Conservation (phyloP, 1,139 yeast species). For the Geotrichum candidum region DNA sequence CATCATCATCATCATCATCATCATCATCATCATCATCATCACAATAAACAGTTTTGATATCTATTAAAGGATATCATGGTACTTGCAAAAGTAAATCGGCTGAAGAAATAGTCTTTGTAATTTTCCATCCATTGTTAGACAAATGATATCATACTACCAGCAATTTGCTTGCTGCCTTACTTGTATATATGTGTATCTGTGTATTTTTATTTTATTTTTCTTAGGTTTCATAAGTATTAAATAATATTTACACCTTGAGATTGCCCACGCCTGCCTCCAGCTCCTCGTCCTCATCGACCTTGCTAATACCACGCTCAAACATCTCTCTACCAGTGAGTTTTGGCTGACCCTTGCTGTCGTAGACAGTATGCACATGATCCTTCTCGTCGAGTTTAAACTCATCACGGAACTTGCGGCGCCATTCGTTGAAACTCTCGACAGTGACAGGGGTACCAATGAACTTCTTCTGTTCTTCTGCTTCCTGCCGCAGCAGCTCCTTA, state of each 20-base stretch:
- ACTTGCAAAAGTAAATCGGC: too few relatives aligned
- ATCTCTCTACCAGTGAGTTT: conserved; percentile 82
- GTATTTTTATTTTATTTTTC: too few relatives aligned
- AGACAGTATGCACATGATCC: conserved; percentile 45
- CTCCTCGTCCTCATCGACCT: conserved; percentile 48
- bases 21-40: too few relatives aligned
- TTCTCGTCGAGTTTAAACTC: conserved; percentile 47
- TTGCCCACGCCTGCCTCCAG: conserved; percentile 19
- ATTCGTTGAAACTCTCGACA: conserved; percentile 54
- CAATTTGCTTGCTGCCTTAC: too few relatives aligned
- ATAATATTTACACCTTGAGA: conserved; percentile 7
- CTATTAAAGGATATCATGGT: too few relatives aligned
- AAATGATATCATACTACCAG: too few relatives aligned
- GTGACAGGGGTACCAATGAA: conserved; percentile 76
- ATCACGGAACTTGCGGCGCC: conserved; percentile 62
- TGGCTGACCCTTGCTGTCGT: conserved; percentile 53
- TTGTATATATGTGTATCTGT: too few relatives aligned
- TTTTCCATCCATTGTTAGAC: too few relatives aligned
- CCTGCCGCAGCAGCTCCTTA: conserved; percentile 48
- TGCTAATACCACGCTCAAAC: conserved; percentile 82
- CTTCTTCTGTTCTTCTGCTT: conserved; percentile 71
- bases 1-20: too few relatives aligned
- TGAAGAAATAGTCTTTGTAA: too few relatives aligned
- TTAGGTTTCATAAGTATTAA: not conserved
- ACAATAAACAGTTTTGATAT: too few relatives aligned